Evolutionary conservation across 1,284 basidiomycete genomes (phyloP), one percentile per base, ranked within the genome.

Genomic region (Papiliotrema fonsecae): DNA sequence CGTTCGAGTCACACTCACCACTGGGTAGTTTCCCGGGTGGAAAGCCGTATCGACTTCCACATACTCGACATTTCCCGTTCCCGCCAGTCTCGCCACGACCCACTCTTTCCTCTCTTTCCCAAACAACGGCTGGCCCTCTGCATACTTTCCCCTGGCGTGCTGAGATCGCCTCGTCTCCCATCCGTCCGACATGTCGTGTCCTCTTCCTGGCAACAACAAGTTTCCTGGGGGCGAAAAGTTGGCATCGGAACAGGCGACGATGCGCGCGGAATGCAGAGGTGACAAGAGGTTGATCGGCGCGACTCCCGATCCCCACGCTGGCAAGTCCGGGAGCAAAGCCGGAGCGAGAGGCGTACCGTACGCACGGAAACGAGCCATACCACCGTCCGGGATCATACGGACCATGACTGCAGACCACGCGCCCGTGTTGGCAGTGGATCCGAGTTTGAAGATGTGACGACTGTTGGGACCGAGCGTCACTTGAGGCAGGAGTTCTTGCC

Each of bases 101-200:
- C 89, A 97, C 63, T 98, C 93, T 50, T 84, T 88, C 69, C 69
- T 58, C 55, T 98, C 93, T 50, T 84, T 87, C 64, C 65, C 66
- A 4, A 51, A 52, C 14, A 67, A 52, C 13, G 52, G 19, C 1
- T 47, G 52, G 2, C 58, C 61, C 7, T 48, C 32, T 2, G 56
- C 62, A 49, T 71, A 71, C 57, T 69, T 96, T 85, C 42, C 83
- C 84, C 47, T 81, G 78, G 51, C 55, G 37, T 77, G 77, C 44
- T 94, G 79, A 60, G 86, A 92, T 49, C 96, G 82, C 68, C 88
- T 89, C 1, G 94, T 97, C 75, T 98, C 94, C 96, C 94, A 98
- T 6, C 96, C 94, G 67, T 97, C 93, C 16, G 91, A 85, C 92
- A 98, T 98, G 65, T 96, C 87, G 64, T 85, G 45, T 0, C 87